Evolutionary conservation across 2,329 filamentous ascomycete genomes (phyloP).

Genomic region (Penicillium sp.): DNA sequence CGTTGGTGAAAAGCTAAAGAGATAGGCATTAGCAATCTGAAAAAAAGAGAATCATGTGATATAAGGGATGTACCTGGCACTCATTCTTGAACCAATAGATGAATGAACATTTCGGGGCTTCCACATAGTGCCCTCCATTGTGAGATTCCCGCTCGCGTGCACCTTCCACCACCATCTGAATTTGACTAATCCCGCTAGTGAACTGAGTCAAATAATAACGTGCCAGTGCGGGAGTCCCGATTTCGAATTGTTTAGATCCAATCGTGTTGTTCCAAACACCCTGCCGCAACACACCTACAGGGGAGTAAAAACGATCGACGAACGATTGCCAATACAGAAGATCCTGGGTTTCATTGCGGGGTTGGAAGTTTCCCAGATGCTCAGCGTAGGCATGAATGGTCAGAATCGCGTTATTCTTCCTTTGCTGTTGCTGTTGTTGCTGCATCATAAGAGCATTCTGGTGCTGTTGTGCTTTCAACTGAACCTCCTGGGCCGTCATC

Average conservation of each 20-base stretch:
- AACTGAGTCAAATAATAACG: slow-evolving; percentile 91
- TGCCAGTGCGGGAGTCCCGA: slow-evolving; percentile 75
- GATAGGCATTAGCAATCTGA: slow-evolving; percentile 3
- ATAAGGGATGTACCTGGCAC: slow-evolving; percentile 66
- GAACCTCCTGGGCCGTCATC: slow-evolving; percentile 42
- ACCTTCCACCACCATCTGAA: slow-evolving; percentile 81
- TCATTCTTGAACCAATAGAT: slow-evolving; percentile 87
- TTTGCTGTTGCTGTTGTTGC: slow-evolving; percentile 31
- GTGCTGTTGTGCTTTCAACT: slow-evolving; percentile 43
- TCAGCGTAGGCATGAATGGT: slow-evolving; percentile 58
- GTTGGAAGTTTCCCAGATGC: slow-evolving; percentile 56
- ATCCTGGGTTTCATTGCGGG: slow-evolving; percentile 63
- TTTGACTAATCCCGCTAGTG: slow-evolving; percentile 77
- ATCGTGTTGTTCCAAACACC: slow-evolving; percentile 57
- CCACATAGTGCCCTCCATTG: slow-evolving; percentile 69
- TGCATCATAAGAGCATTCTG: slow-evolving; percentile 43
- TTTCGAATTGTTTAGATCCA: slow-evolving; percentile 80
- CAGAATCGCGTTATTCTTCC: slow-evolving; percentile 50
- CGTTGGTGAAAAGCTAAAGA: slow-evolving; percentile 69
- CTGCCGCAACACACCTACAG: slow-evolving; percentile 73
- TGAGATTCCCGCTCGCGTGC: slow-evolving; percentile 57
- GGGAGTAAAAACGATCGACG: slow-evolving; percentile 77
- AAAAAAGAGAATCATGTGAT: slow-evolving; percentile 18
- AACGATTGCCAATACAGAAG: slow-evolving; percentile 77
- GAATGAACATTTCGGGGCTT: slow-evolving; percentile 73